Base-by-base conservation (phyloP, 176 grass and related monocot genomes). In the Aegilops longissima region DNA sequence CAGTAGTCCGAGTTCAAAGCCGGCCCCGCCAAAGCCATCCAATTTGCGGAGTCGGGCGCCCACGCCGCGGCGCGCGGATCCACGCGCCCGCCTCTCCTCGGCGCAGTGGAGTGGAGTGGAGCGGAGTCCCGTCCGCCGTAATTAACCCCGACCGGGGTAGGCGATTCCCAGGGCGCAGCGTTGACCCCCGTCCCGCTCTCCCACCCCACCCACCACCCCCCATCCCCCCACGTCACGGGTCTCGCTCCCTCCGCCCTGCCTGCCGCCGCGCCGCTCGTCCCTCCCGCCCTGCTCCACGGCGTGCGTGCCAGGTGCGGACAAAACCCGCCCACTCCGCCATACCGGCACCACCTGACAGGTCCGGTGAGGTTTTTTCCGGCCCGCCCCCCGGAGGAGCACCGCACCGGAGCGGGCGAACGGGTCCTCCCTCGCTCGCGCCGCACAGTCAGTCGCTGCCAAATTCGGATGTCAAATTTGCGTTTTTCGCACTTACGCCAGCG, bases 191-290 rank as follows among this genome's bases (percentile, higher is more conserved):
- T 76, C 73, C 72, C 72, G 45, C 75, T 47, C 11, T 24, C 24
- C 20, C 9, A 6, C 25, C 47, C 65, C 12, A 23, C 61, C 69
- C 88, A 88, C 83, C 73, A 73, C 85, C 56, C 13, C 13, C 4
- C n/a, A 5, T 38, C 81, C 87, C 88, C 87, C 85, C 92, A 90
- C 87, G 87, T 94, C 87, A 83, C 51, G 51, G 51, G 51, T 54
- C 68, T 58, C 30, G 24, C 70, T 58, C 66, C 70, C 27, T 47
- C 35, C 73, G 71, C 51, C 42, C 35, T 17, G 6, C 42, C 35
- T 17, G 6, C 18, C 24, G 38, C 8, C 49, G 1, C 16, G 12
- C 40, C 54, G 54, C 54, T 21, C 54, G 54, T 59, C 23, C 6
- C 29, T 56, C n/a, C 6, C 30, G 14, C 78, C 70, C 78, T 64